These are phyloP conservation scores for Penicillium soppii DNA, from an alignment of 495 filamentous ascomycete genomes.

Conservation along the genomic window DNA sequence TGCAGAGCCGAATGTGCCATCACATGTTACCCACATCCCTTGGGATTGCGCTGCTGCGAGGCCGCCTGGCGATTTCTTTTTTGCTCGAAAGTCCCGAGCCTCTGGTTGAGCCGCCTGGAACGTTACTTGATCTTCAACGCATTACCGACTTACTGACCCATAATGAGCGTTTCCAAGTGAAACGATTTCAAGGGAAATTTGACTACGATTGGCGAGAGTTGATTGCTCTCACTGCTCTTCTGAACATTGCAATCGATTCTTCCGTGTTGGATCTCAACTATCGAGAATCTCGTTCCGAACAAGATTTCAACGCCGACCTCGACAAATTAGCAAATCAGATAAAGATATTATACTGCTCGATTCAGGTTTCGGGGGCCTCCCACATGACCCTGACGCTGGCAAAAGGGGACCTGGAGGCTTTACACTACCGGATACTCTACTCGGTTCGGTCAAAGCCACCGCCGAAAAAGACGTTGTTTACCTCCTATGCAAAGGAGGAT, in stretches of 20 bases:
- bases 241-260: slow-evolving; percentile 73
- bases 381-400: slow-evolving; percentile 70
- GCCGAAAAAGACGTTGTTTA: slow-evolving; percentile 59
- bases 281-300: slow-evolving; percentile 34
- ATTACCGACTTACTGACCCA: slow-evolving; percentile 52
- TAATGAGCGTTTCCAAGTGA: slow-evolving; percentile 48
- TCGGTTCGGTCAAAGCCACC: slow-evolving; percentile 66
- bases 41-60: slow-evolving; percentile 60
- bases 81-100: slow-evolving; percentile 55
- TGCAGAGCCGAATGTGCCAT: slow-evolving; percentile 61
- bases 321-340: slow-evolving; percentile 64
- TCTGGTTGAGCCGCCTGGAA: slow-evolving; percentile 41
- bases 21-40: slow-evolving; percentile 54
- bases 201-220: slow-evolving; percentile 69
- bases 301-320: slow-evolving; percentile 64
- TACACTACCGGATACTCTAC: slow-evolving; percentile 69
- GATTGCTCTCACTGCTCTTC: slow-evolving; percentile 58
- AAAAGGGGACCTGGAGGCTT: slow-evolving; percentile 67
- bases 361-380: slow-evolving; percentile 71
- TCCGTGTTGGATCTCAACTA: slow-evolving; percentile 42
- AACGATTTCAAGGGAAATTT: slow-evolving; percentile 24
- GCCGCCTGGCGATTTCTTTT: slow-evolving; percentile 72
- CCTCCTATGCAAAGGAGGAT: slow-evolving; percentile 24
- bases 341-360: slow-evolving; percentile 65
- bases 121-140: slow-evolving; percentile 48